Base-by-base conservation (phyloP, 139 green algal genomes). In the Closterium sp. region DNA sequence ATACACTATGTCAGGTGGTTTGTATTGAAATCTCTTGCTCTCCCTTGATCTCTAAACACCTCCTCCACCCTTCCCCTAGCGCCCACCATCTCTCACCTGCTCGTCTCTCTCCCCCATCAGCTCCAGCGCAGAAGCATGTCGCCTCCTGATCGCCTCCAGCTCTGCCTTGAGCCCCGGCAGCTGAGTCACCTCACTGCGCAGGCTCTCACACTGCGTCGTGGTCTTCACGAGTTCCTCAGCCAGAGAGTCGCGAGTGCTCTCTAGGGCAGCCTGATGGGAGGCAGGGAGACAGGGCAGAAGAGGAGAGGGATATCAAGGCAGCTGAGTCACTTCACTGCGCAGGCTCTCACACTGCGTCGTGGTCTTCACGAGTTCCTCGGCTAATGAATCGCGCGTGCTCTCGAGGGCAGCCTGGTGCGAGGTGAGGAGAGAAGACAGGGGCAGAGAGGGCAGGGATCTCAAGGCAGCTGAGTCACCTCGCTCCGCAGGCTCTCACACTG, bases 91-190 rank as follows among this genome's bases (percentile, higher is more conserved):
- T 70, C 85, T 28, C 62, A 94, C 92, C 93, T 95, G 94, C 95
- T 99, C 97, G 70, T 99, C 98, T 42, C 94, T 85, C 94, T 98
- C 97, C 31, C 97, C 97, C 73, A 99, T 95, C 70, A 99, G 93
- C 95, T 99, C 98, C 27, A 98, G 92, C 27, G 96, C 96, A 6
- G 96, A 95, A 2, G 91, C 85, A 50, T 96, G 93, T 62, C 92
- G 86, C n/a, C 19, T 9, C 31, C 93, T 73, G 45, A 96, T 89
- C 24, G 38, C 91, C 62, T 92, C 88, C 73, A 96, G 85, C 50
- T 95, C 88, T 31, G 22, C 93, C 17, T 79, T 79, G 17, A 30
- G n/a, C 11, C 84, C 31, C 84, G 2, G n/a, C n/a, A n/a, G n/a
- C n/a, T n/a, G n/a, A n/a, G n/a, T n/a, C n/a, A n/a, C n/a, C n/a